These are phyloP conservation scores for Salvia rosmarinus DNA, from an alignment of 257 asterid genomes.

Conservation along the genomic window DNA sequence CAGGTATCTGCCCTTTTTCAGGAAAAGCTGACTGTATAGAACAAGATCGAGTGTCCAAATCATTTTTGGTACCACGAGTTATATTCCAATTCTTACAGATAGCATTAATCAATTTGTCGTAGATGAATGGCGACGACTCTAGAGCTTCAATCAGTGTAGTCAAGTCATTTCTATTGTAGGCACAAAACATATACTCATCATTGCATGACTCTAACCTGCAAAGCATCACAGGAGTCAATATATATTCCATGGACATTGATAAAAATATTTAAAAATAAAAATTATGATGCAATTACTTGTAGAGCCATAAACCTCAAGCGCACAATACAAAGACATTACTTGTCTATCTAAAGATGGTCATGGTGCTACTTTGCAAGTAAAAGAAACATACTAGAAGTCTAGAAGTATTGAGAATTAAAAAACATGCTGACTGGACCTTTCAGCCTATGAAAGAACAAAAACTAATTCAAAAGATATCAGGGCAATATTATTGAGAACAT, in stretches of 20 bases:
- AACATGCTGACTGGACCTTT: neutral
- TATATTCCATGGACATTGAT: conserved; percentile 14
- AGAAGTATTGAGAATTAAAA: no score
- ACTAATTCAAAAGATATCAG: neutral
- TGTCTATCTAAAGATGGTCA: conserved; percentile 16
- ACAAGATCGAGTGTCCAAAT: conserved; percentile 41
- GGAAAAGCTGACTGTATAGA: conserved; percentile 44
- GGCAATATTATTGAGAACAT: conserved; percentile 1
- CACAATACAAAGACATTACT: neutral
- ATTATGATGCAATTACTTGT: conserved; percentile 8
- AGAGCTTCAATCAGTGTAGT: conserved; percentile 62
- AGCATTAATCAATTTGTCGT: conserved; percentile 49
- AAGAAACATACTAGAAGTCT: neutral
- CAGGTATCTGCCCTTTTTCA: conserved; percentile 32
- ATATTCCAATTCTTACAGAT: conserved; percentile 62
- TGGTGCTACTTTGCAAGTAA: conserved; percentile 19
- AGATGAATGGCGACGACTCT: conserved; percentile 51
- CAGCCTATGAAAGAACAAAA: conserved; percentile 16
- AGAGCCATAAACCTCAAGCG: conserved; percentile 15
- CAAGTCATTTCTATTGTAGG: conserved; percentile 69
- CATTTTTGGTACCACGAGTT: conserved; percentile 50
- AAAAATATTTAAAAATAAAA: neutral
- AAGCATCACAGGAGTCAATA: conserved; percentile 36
- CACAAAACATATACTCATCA: conserved; percentile 51
- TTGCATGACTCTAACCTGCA: conserved; percentile 74